Base-by-base conservation (phyloP, 805 yeast genomes). In the Candida quercuum region DNA sequence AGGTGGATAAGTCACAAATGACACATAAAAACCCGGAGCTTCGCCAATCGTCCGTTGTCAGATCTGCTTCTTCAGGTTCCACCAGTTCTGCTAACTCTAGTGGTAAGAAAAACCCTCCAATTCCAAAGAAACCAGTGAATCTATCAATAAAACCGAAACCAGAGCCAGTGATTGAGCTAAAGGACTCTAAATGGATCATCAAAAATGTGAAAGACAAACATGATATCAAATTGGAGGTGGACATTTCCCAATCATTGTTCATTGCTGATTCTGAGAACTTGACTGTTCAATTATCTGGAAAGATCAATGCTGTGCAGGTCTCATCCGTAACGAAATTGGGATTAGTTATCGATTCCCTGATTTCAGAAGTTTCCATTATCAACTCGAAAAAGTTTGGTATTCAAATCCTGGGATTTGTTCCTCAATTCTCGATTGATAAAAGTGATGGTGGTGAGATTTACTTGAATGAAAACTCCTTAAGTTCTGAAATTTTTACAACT, bases 1-100 rank as follows among this genome's bases (percentile, higher is more conserved):
- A 91, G 59, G 97, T 91, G 28, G 97, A 89, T 49, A 86, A 79
- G 66, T 81, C 94, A 8, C 86, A 88, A 63, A 86, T 86, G 88
- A 87, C 96, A 17, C 96, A 87, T 63, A 88, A 87, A 64, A 86
- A 88, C 60, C 95, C 96, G 2, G 79, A 69, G 33, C 68, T 89
- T 50, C 82, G 96, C 52, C 60, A 75, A 5, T 70, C 78, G 3
- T 60, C 72, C 3, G 71, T 74, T 17, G 70, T 74, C 3, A 37
- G 45, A 34, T 3, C 35, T 12, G n/a, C n/a, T n/a, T n/a, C n/a
- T n/a, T 30, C 43, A 22, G 31, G 25, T 7, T 37, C 40, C 4
- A 23, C n/a, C n/a, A n/a, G 18, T 12, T 58, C 67, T 2, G 28
- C 54, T 3, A 39, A 58, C 7, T 40, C 60, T 1, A 52, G 43